Evolutionary conservation across 371 early-diverging fungal species (phyloP).

Genomic region (Zancudomyces culisetae): DNA sequence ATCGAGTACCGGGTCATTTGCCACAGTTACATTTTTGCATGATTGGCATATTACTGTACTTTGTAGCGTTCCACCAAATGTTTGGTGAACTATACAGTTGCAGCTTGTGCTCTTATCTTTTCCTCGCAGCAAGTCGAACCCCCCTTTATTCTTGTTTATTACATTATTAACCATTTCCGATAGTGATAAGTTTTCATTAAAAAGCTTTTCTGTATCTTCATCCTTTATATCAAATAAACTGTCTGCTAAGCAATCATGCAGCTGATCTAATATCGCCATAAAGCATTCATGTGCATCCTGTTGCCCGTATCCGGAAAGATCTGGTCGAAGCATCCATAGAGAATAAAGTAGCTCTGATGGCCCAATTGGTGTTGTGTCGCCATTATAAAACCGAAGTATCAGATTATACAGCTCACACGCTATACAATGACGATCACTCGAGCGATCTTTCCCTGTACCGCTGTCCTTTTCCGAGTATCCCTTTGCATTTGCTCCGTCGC

Average conservation of each 20-base stretch:
- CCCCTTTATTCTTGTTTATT: neutral
- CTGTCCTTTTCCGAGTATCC: neutral
- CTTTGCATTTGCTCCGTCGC: slow-evolving; percentile 2
- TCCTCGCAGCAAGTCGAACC: neutral
- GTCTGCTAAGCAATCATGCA: slow-evolving; percentile 32
- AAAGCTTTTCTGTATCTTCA: neutral
- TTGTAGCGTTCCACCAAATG: slow-evolving; percentile 76
- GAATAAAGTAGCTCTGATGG: slow-evolving; percentile 65
- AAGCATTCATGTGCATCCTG: slow-evolving; percentile 96
- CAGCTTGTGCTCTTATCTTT: slow-evolving; percentile 29
- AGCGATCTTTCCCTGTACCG: neutral
- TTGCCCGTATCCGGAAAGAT: slow-evolving; percentile 82
- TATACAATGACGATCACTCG: slow-evolving; percentile 35
- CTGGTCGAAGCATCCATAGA: slow-evolving; percentile 71
- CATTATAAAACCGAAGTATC: slow-evolving; percentile 54
- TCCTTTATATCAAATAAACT: neutral
- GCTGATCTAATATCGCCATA: slow-evolving; percentile 64
- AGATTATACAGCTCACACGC: slow-evolving; percentile 80
- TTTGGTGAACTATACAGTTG: slow-evolving; percentile 71
- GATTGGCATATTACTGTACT: slow-evolving; percentile 70
- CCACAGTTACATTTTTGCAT: slow-evolving; percentile 60
- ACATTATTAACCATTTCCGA: too few species aligned
- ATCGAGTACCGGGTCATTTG: slow-evolving; percentile 79
- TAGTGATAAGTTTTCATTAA: neutral
- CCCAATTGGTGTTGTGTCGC: slow-evolving; percentile 49